These are phyloP conservation scores for Tetrahymena elliotti DNA, from an alignment of 73 alveolate genomes.

Conservation along the genomic window DNA sequence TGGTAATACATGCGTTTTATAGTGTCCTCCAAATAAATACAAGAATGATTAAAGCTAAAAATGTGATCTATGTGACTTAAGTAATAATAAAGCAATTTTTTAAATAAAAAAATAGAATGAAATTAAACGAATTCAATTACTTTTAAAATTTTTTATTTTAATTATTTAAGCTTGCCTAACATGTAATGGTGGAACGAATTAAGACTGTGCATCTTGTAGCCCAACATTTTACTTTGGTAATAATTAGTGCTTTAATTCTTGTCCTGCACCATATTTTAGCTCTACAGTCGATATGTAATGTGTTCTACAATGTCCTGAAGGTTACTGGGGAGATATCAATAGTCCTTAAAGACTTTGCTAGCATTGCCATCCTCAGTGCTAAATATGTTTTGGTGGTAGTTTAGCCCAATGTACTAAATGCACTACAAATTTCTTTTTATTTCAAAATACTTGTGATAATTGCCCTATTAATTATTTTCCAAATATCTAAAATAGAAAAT, in stretches of 20 bases:
- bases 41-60: background rate
- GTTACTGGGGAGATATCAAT: background rate
- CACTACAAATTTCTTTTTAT: no score
- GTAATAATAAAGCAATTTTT: background rate
- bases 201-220: background rate
- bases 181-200: background rate
- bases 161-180: background rate
- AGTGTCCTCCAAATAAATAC: background rate
- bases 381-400: background rate
- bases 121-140: no score
- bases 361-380: background rate
- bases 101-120: no score
- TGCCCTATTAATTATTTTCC: background rate
- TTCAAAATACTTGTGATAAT: background rate
- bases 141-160: no score
- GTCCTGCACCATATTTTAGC: background rate
- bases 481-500: background rate
- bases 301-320: background rate
- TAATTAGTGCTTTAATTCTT: background rate
- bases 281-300: background rate
- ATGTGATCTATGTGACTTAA: background rate
- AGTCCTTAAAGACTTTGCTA: background rate
- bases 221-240: background rate
- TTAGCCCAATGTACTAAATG: background rate
- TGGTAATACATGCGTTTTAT: background rate